Evolutionary conservation across 441 rosid species (phyloP).

Genomic region (Lagerstroemia fauriei): DNA sequence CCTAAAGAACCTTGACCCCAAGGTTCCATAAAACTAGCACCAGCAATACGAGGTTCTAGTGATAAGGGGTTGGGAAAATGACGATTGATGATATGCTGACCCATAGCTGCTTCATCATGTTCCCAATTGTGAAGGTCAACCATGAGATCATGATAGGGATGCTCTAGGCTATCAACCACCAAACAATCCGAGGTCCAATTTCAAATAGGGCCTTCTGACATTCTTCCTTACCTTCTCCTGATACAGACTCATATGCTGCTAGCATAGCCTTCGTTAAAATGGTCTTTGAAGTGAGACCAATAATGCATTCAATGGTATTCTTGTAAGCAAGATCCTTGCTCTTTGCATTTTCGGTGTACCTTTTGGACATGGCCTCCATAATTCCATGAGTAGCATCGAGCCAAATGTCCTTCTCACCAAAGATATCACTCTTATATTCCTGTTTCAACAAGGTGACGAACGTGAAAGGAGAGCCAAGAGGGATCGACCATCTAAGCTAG

Average conservation of each 20-base stretch:
- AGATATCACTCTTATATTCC: slow-evolving; percentile 93
- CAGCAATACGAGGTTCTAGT: too few species aligned
- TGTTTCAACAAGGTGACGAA: slow-evolving; percentile 92
- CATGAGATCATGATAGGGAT: too few species aligned
- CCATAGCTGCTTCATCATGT: too few species aligned
- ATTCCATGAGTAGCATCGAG: slow-evolving; percentile 94
- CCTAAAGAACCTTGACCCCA: too few species aligned
- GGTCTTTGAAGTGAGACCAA: slow-evolving; percentile 70
- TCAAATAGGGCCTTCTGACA: slow-evolving; percentile 55
- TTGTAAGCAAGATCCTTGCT: slow-evolving; percentile 71
- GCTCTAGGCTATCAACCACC: too few species aligned
- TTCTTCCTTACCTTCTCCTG: slow-evolving; percentile 67
- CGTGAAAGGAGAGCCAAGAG: slow-evolving; percentile 92
- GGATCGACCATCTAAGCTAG: slow-evolving; percentile 93
- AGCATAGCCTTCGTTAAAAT: slow-evolving; percentile 41
- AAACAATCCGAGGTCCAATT: too few species aligned
- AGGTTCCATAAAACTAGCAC: too few species aligned
- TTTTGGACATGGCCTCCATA: slow-evolving; percentile 79
- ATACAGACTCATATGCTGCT: slow-evolving; percentile 56
- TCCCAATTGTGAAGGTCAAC: too few species aligned
- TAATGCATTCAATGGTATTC: slow-evolving; percentile 87
- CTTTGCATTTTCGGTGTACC: slow-evolving; percentile 78
- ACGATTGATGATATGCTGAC: too few species aligned
- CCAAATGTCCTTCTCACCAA: slow-evolving; percentile 89
- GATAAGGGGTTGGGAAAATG: too few species aligned